A percentile compares a stretch with the other conserved stretches of the same genome.
Conservation (phyloP, 1,139 yeast species). For the Pichia sp. region DNA sequence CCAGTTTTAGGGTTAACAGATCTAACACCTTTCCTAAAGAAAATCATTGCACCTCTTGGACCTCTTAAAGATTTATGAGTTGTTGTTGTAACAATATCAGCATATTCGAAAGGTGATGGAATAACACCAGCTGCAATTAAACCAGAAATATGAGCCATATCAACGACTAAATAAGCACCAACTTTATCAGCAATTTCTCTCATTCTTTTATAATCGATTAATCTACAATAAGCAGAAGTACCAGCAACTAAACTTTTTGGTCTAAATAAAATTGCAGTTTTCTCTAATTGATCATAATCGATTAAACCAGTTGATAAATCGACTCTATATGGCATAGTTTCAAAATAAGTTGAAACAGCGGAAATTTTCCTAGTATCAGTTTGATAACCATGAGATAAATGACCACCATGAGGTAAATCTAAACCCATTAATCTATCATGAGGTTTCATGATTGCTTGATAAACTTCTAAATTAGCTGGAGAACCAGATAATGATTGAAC, state of each 20-base stretch:
- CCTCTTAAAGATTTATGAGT: slow-evolving; percentile 98
- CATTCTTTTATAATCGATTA: slow-evolving; percentile 93
- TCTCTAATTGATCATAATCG: slow-evolving; percentile 90
- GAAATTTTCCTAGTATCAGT: slow-evolving; percentile 93
- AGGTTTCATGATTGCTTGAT: slow-evolving; percentile 89
- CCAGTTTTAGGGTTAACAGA: slow-evolving; percentile 87
- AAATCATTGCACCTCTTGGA: slow-evolving; percentile 98
- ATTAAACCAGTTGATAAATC: slow-evolving; percentile 86
- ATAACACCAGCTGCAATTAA: slow-evolving; percentile 93
- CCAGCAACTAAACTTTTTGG: slow-evolving; percentile 97
- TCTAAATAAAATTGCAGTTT: slow-evolving; percentile 82
- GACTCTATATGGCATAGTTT: slow-evolving; percentile 97
- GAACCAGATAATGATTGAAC: slow-evolving; percentile 96
- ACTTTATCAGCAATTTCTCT: slow-evolving; percentile 93
- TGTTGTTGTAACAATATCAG: slow-evolving; percentile 96
- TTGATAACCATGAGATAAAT: slow-evolving; percentile 96
- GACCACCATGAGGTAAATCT: slow-evolving; percentile 97
- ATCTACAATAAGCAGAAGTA: slow-evolving; percentile 93
- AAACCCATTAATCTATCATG: slow-evolving; percentile 96
- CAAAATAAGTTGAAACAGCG: slow-evolving; percentile 92
- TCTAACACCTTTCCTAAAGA: slow-evolving; percentile 95
- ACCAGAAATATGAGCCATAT: slow-evolving; percentile 98
- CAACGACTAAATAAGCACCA: slow-evolving; percentile 93
- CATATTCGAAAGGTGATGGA: slow-evolving; percentile 92
- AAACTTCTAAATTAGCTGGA: slow-evolving; percentile 94